Evolutionary conservation across 1,139 yeast genomes (phyloP), one percentile per base, ranked within the genome.

Genomic region (Petasospora fabianii): DNA sequence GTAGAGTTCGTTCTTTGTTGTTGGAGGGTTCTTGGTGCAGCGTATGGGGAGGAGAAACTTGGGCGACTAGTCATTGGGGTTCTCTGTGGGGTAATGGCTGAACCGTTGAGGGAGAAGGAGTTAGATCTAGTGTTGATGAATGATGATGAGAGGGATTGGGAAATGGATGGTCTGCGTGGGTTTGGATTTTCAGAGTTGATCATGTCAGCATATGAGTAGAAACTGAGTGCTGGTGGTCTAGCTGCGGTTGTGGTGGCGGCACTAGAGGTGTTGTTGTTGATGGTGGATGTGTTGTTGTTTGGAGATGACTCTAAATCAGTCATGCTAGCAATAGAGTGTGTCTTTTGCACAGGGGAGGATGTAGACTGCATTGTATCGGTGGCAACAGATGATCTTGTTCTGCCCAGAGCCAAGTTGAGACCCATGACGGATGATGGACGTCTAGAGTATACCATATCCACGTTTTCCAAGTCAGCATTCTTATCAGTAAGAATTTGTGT

Each of bases 161-260:
- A 49, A 17, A 71, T 59, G 5, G 80, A 69, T 17, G 86, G 86
- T 58, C 85, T 71, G 56, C 81, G 71, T 29, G 73, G 64, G 44
- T 64, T 57, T 69, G 84, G 55, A 40, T 58, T 54, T 56, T 82
- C 88, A 54, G 73, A 77, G 49, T 68, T 73, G 46, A 84, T 72
- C 71, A 85, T 73, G 52, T 85, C 95, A 5, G 92, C 95, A 58
- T 82, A 85, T 5, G 90, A 80, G 56, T 78, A 83, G 59, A 84
- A 84, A 34, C 80, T 75, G 30, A 84, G 66, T 2, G 79, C 66
- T n/a, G 81, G 79, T 12, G 55, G 55, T 43, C 53, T 49, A 22
- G 42, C 9, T 6, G 32, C 21, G n/a, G 17, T 26, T 9, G 42
- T 19, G 10, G n/a, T n/a, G n/a, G n/a, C n/a, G n/a, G n/a, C n/a